Base-by-base conservation (phyloP, 108 stramenopile species). In the Nitzschia sp. region DNA sequence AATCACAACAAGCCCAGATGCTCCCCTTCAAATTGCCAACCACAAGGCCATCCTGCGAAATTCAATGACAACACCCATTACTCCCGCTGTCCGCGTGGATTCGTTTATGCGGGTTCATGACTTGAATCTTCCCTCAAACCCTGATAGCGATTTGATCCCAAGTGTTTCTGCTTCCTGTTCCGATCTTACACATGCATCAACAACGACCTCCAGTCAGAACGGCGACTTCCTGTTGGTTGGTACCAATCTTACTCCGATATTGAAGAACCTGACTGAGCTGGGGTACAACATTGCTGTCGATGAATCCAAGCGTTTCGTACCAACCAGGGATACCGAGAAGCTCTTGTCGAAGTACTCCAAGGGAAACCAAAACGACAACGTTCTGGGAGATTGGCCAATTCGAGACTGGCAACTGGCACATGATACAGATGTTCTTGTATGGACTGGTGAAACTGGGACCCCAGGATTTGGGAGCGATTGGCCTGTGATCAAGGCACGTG, bases 401-500 rank as follows among this genome's bases (percentile, higher is more conserved):
- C 21, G 11, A 19, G 51, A 50, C 10, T 80, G 79, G 79, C 44
- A 67, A 8, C 22, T 54, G 17, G 57, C 57, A 7, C 56, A 58
- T 21, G 66, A 34, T 8, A 41, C 43, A 10, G 75, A 80, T 51
- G 51, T 80, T 29, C 52, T 80, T 41, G 65, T 80, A 15, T 80
- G 80, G 80, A 64, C 57, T 20, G 75, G 75, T 20, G 26, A 51
- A 6, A 39, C 65, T 17, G 53, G 59, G 2, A 44, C 63, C 15
- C 43, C 52, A 7, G 78, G 80, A 2, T 75, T 73, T 53, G 82
- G 80, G 37, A 55, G 68, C 11, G 82, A 38, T 63, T 82, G 67
- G 59, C 88, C 88, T 14, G 70, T 89, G 19, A 71, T 78, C 57
- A 89, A 86, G 51, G 78, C 81, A 17, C 68, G 88, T 22, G 85